phyloP scores from a whole-genome alignment of 2,329 filamentous ascomycete species.

The Berkeleyomyces rouxiae region DNA sequence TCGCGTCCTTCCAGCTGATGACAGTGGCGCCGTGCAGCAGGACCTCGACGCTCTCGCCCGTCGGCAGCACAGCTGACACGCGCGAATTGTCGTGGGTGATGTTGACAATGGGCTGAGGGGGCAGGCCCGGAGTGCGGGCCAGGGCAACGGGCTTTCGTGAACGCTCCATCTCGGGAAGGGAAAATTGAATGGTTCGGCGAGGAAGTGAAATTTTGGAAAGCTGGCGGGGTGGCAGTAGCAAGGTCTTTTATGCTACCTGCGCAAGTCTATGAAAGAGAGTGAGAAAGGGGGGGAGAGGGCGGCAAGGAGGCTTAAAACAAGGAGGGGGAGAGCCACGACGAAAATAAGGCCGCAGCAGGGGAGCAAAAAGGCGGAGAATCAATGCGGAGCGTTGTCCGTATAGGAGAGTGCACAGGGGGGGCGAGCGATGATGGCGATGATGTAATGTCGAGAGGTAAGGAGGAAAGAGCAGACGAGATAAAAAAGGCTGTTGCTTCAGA shows the following conservation, averaged over 20 bases:
- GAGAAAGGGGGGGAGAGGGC: neutral
- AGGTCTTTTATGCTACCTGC: neutral
- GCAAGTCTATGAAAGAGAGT: neutral
- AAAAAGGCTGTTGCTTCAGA: neutral
- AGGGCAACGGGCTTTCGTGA: slow-evolving; percentile 68
- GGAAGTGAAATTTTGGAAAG: slow-evolving; percentile 23
- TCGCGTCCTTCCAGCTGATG: slow-evolving; percentile 75
- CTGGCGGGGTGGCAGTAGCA: neutral
- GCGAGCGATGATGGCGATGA: neutral
- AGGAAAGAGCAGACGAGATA: neutral
- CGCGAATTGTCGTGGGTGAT: slow-evolving; percentile 54
- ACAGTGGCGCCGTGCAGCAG: slow-evolving; percentile 88
- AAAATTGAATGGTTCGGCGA: slow-evolving; percentile 1
- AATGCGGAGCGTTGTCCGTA: neutral
- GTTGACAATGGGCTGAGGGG: slow-evolving; percentile 60
- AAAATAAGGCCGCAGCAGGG: neutral
- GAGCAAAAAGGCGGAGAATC: neutral
- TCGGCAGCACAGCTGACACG: slow-evolving; percentile 65
- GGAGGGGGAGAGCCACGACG: neutral
- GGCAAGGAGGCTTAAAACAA: too few relatives aligned
- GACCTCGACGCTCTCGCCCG: slow-evolving; percentile 72
- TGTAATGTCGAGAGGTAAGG: neutral
- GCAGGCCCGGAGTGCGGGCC: slow-evolving; percentile 53
- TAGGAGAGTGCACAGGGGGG: too few relatives aligned
- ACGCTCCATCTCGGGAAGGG: slow-evolving; percentile 47